Evolutionary conservation across 768 basidiomycete species (phyloP).

Genomic region (Mycena sanguinolenta): DNA sequence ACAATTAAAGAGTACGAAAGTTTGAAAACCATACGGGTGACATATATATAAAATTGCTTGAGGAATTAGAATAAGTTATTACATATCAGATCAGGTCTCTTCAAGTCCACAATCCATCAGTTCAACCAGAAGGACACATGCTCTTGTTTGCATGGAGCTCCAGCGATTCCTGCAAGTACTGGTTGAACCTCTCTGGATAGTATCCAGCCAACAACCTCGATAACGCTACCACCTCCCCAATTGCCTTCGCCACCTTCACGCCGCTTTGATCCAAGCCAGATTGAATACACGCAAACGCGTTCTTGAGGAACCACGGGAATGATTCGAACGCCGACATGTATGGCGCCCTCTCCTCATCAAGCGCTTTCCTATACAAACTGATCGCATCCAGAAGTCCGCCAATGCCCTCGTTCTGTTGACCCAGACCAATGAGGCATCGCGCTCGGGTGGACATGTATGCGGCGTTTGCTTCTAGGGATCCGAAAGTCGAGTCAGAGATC

Average conservation of each 20-base stretch:
- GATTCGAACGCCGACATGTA: constrained; percentile 25
- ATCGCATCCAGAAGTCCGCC: constrained; percentile 17
- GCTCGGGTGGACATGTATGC: constrained; percentile 35
- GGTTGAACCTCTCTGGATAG: constrained; percentile 4
- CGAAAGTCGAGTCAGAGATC: constrained; percentile 13
- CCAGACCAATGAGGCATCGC: constrained; percentile 22
- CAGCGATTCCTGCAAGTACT: constrained; percentile 15
- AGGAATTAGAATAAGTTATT: too few species aligned
- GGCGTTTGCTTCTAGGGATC: constrained; percentile 27
- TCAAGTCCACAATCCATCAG: too few species aligned
- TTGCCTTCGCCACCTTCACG: neutral
- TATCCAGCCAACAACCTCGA: constrained; percentile 10
- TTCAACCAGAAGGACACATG: neutral
- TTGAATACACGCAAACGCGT: constrained; percentile 20
- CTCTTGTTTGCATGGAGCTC: constrained; percentile 4
- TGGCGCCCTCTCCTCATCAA: constrained; percentile 1
- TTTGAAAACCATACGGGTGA: neutral
- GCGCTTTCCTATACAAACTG: constrained; percentile 6
- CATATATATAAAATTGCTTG: too few species aligned
- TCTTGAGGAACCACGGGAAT: constrained; percentile 36
- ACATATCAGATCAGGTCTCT: too few species aligned
- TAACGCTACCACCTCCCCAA: constrained; percentile 13
- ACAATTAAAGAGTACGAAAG: too few species aligned
- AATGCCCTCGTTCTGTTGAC: constrained; percentile 5
- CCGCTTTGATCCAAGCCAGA: constrained; percentile 1